A percentile compares a stretch with the other conserved stretches of the same genome.
Evolutionary conservation across 768 basidiomycete genomes (phyloP).

Genomic region (Boletus coccyginus): DNA sequence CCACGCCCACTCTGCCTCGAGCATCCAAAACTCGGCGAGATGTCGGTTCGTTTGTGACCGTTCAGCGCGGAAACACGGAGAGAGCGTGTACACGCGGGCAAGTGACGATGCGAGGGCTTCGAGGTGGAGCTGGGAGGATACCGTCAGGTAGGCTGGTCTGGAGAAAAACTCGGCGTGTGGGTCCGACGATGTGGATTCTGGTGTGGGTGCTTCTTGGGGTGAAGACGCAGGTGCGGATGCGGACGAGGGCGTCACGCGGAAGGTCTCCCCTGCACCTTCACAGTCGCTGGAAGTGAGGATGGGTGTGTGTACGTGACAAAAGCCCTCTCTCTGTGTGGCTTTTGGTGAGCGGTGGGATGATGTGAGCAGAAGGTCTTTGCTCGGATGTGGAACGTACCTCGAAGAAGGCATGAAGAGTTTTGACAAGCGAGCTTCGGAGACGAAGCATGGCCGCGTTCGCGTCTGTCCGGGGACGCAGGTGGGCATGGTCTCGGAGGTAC

Average conservation of each 20-base stretch:
- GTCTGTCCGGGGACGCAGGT: constrained; percentile 82
- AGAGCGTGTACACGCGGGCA: constrained; percentile 85
- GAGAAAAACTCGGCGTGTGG: constrained; percentile 62
- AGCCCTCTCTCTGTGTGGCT: constrained; percentile 62
- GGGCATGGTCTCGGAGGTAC: constrained; percentile 81
- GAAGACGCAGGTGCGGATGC: background rate
- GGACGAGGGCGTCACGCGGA: constrained; percentile 54
- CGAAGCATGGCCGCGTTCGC: constrained; percentile 72
- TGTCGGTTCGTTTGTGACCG: constrained; percentile 86
- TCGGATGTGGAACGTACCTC: constrained; percentile 47
- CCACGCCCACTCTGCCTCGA: constrained; percentile 91
- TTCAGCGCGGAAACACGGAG: constrained; percentile 94
- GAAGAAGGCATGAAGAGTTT: constrained; percentile 64
- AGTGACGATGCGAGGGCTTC: constrained; percentile 80
- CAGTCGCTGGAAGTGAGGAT: constrained; percentile 90
- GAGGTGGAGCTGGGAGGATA: constrained; percentile 94
- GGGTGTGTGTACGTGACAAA: constrained; percentile 78
- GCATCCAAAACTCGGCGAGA: constrained; percentile 98
- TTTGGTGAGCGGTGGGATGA: constrained; percentile 15
- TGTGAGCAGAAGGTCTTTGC: background rate
- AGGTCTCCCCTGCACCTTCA: constrained; percentile 94
- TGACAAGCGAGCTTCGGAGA: constrained; percentile 56
- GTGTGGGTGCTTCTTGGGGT: background rate
- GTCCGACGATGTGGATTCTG: background rate
- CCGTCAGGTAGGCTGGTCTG: constrained; percentile 79